Percentiles rank a stretch among this genome's conserved stretches.
Conservation (phyloP, 2,329 filamentous ascomycete species). For the Biscogniauxia marginata region DNA sequence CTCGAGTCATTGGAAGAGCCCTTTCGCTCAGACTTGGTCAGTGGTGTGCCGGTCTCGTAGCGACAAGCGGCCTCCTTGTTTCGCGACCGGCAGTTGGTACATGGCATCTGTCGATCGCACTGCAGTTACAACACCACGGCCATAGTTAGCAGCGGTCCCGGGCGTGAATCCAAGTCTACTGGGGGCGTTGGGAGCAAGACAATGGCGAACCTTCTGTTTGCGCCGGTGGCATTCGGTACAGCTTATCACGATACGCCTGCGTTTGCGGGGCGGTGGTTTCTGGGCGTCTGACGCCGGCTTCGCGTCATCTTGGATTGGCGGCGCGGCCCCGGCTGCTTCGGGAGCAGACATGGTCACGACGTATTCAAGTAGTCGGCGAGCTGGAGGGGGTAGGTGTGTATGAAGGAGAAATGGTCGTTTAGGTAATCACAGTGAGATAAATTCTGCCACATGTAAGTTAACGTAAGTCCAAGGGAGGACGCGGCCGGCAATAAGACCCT, state of each 20-base stretch:
- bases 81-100: slow-evolving; percentile 57
- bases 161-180: background rate
- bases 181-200: slow-evolving; percentile 1
- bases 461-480: no score
- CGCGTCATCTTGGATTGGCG: slow-evolving; percentile 19
- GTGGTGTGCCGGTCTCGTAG: slow-evolving; percentile 54
- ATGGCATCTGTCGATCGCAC: slow-evolving; percentile 60
- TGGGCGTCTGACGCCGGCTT: slow-evolving; percentile 5
- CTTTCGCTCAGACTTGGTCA: slow-evolving; percentile 37
- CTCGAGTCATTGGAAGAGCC: slow-evolving; percentile 18
- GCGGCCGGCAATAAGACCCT: no score
- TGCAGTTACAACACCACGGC: slow-evolving; percentile 27
- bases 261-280: slow-evolving; percentile 50
- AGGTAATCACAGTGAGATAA: no score
- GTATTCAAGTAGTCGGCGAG: no score
- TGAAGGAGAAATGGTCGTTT: no score
- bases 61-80: slow-evolving; percentile 55
- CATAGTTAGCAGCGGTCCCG: background rate
- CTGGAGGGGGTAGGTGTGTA: no score
- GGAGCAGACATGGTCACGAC: slow-evolving; percentile 26
- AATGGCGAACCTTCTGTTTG: slow-evolving; percentile 54
- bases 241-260: slow-evolving; percentile 59
- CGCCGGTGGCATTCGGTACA: slow-evolving; percentile 64
- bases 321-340: slow-evolving; percentile 17
- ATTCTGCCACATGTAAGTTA: no score